Base-by-base conservation (phyloP, 1,284 basidiomycete species). In the Ganoderma sinense region DNA sequence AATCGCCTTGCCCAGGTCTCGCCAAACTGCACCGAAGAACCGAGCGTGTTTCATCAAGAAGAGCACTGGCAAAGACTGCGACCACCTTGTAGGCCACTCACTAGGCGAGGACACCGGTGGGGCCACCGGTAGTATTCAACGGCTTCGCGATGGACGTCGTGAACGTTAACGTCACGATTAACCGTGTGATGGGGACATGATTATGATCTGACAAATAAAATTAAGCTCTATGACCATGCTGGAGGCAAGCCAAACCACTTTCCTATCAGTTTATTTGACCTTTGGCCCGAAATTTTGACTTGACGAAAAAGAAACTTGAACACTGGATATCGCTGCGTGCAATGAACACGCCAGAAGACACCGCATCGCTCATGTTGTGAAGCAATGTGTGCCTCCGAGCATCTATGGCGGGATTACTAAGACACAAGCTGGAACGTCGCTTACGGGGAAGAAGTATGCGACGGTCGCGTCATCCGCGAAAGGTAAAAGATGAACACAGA, bases 201-300 rank as follows among this genome's bases (percentile, higher is more conserved):
- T 65, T 58, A 64, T 53, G 48, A 53, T 60, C 64, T 71, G 67
- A 61, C 67, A 62, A 58, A 31, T 64, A 66, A 36, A 43, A 55
- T 71, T 65, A 68, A 62, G 61, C 64, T 68, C 53, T 16, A 8
- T 56, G 31, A 18, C 5, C 5, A 31, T 8, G 29, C 3, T 29
- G 23, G 18, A 33, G 29, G 26, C 33, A 14, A 56, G 16, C 13
- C 53, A 33, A 56, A 31, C 53, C 16, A 56, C 53, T 29, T 18
- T 33, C 29, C 53, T 56, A 14, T 20, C 13, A 16, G 10, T 7
- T 2, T 1, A 20, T 33, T 56, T 8, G 7, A 20, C 31, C 5
- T 33, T 7, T 33, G 4, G 26, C 31, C 53, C 4, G 7, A 39
- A 36, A 39, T 10, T 10, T 56, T 20, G 53, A 31, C 53, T 33